Base-by-base conservation (phyloP, 2,329 filamentous ascomycete species). In the Amauroascus verrucosus region DNA sequence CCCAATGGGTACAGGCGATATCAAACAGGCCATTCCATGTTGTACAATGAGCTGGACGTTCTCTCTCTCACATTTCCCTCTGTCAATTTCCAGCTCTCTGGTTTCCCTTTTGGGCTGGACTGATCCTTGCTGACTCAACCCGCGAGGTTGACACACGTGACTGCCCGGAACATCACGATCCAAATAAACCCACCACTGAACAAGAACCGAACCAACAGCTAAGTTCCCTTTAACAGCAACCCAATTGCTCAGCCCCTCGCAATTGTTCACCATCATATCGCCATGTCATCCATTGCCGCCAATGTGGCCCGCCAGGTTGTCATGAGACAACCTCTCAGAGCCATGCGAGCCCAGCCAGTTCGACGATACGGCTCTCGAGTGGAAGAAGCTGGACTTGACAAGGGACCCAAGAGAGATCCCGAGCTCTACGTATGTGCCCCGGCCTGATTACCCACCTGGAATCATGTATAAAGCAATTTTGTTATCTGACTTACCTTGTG, bases 371-470 rank as follows among this genome's bases (percentile, higher is more conserved):
- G 67, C 58, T 72, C 68, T 58, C 72, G 72, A 63, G 67, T 72
- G 47, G 73, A 76, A 59, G 72, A 77, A 61, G 68, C 72, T 55
- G 61, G 69, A 61, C 72, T 86, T 65, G 77, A 80, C 66, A 76
- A 81, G 67, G 83, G 78, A 62, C 81, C 82, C 54, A 83, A 80
- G 75, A 75, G 75, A 68, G 83, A 88, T 70, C 84, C 84, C 55
- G 84, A 88, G 75, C 82, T 87, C 67, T 86, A 84, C 69, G 84
- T 87, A 80, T 61, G 80, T 59, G 40, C 9, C 13, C 22, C 14
- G 26, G n/a, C n/a, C n/a, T n/a, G 22, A 35, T 35, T 13, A n/a
- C 9, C 14, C 33, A n/a, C n/a, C n/a, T n/a, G n/a, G n/a, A n/a
- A n/a, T n/a, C n/a, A n/a, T n/a, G n/a, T n/a, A n/a, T n/a, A n/a